phyloP scores from a whole-genome alignment of 2,329 filamentous ascomycete genomes.

The Ophiocordyceps camponoti-rufipedis region DNA sequence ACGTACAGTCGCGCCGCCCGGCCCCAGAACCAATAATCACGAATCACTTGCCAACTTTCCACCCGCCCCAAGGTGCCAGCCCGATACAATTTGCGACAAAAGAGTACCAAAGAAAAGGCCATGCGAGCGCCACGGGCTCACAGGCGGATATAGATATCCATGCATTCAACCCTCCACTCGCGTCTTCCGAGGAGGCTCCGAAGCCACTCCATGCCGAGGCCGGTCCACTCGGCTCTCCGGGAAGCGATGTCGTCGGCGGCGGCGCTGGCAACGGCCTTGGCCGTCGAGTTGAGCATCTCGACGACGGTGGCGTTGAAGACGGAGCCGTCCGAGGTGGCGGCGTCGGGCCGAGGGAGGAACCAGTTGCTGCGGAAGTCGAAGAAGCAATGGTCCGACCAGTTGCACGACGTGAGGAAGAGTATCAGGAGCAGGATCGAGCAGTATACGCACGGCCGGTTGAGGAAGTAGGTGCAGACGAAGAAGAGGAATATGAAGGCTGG shows the following conservation, averaged over 20 bases:
- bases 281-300: conserved; percentile 50
- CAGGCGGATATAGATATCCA: conserved; percentile 71
- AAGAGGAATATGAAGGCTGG: conserved; percentile 76
- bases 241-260: conserved; percentile 43
- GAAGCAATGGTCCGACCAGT: conserved; percentile 80
- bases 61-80: background rate
- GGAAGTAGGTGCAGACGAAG: conserved; percentile 84
- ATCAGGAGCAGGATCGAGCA: conserved; percentile 91
- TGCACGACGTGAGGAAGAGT: conserved; percentile 79
- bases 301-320: conserved; percentile 29
- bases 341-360: conserved; percentile 59
- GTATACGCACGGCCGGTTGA: conserved; percentile 94
- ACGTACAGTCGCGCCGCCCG: background rate
- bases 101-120: background rate
- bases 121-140: background rate
- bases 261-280: conserved; percentile 45
- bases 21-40: background rate
- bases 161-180: conserved; percentile 81
- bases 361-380: conserved; percentile 86
- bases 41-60: background rate
- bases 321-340: conserved; percentile 8
- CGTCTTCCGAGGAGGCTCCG: conserved; percentile 62
- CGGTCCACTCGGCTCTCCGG: conserved; percentile 47
- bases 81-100: background rate
- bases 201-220: conserved; percentile 71